Base-by-base conservation (phyloP, 805 yeast species). In the Wickerhamiella occidentalis region DNA sequence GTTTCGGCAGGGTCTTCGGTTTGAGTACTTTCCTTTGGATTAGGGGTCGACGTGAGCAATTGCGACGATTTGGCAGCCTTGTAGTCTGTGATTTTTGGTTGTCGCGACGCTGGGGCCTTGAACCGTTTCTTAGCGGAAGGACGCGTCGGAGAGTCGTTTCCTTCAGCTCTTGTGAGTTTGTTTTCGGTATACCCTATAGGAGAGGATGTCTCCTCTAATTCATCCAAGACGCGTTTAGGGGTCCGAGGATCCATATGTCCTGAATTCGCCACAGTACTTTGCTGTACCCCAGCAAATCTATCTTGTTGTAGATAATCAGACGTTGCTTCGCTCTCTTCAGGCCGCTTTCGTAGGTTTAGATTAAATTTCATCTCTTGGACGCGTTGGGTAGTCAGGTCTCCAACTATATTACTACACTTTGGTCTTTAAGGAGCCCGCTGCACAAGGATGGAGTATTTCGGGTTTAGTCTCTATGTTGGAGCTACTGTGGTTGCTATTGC, bases 391-490 rank as follows among this genome's bases (percentile, higher is more conserved):
- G 17, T 19, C 26, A 38, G 15, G 42, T 38, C 25, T 19, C 25
- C 25, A 22, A 19, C 42, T 38, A 38, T 5, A 21, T 19, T 21
- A 21, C 42, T 38, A 23, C 26, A 23, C 26, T 23, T 5, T 23
- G 5, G 5, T 5, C 8, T 6, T 13, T 7, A 9, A 29, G 33
- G 33, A 6, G n/a, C 33, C 23, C 25, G 8, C 23, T 5, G 9
- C 22, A 47, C 38, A 29, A 13, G 5, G 7, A 64, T 66, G n/a
- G 97, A 90, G 59, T 92, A 90, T 64, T 80, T 77, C 58, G 96
- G 96, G 9, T 92, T 87, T 65, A 85, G 90, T 29, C 72, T 82
- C 18, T 85, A 84, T 61, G 80, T 86, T 4, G 70, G 85, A 0
- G 74, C 82, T 13, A 72, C 80, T 0, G 64, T 79, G 1, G 70